Percentiles rank a stretch among this genome's conserved stretches.
phyloP scores from a whole-genome alignment of 371 early-diverging fungal species.

The Mortierella sp. region DNA sequence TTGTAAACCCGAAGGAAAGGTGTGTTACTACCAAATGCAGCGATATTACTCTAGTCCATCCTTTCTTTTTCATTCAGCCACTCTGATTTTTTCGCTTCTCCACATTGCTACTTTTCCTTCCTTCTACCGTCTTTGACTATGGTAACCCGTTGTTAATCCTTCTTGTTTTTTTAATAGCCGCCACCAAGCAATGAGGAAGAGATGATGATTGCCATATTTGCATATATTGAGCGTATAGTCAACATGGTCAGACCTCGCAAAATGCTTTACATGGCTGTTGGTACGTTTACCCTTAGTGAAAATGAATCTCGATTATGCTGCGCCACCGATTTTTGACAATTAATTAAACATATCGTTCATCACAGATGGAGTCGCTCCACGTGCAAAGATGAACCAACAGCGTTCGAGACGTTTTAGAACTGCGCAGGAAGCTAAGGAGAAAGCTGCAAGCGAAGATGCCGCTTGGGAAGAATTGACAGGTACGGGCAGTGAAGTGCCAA shows the following conservation, averaged over 20 bases:
- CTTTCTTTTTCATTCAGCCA: background rate
- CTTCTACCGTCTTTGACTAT: background rate
- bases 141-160: background rate
- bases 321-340: too few species aligned
- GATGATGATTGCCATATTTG: conserved; percentile 95
- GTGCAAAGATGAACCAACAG: conserved; percentile 99
- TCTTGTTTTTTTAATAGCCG: conserved; percentile 61
- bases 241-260: conserved; percentile 93
- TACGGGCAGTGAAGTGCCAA: conserved; percentile 21
- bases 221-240: conserved; percentile 95
- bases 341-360: background rate
- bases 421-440: conserved; percentile 86
- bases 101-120: background rate
- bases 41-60: too few species aligned
- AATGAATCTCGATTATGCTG: background rate
- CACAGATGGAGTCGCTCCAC: conserved; percentile 99
- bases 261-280: conserved; percentile 96
- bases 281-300: conserved; percentile 57
- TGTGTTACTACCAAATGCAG: conserved; percentile 21
- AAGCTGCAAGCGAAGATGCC: conserved; percentile 79
- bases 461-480: conserved; percentile 74
- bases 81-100: background rate
- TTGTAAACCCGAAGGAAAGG: conserved; percentile 94
- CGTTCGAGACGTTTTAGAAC: conserved; percentile 98
- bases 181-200: conserved; percentile 94